Percentiles rank a stretch among this genome's conserved stretches.
These are phyloP conservation scores for Bolboschoenus planiculmis DNA, from an alignment of 176 grass and related monocot species.

Conservation along the genomic window DNA sequence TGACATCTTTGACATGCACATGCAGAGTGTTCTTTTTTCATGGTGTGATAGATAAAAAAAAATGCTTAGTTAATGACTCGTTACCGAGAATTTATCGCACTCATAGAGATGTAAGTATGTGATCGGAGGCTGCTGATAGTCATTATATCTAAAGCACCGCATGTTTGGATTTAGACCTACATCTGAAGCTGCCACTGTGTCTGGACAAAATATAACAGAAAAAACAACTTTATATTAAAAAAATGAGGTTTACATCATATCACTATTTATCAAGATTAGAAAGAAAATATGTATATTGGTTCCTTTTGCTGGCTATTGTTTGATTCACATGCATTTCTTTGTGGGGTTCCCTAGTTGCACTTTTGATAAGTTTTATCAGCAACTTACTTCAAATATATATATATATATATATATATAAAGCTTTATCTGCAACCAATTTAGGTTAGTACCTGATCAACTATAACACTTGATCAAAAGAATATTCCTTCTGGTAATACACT, in stretches of 20 bases:
- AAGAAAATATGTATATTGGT: not conserved
- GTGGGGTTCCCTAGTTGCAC: not conserved
- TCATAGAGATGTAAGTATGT: constrained; percentile 51
- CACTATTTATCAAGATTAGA: not conserved
- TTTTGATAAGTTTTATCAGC: not conserved
- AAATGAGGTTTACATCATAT: not conserved
- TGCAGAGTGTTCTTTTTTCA: not conserved
- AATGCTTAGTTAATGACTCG: not conserved
- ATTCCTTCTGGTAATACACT: not conserved
- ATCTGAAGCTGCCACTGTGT: constrained; percentile 39
- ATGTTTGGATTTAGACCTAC: constrained; percentile 41
- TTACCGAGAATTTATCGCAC: constrained; percentile 53
- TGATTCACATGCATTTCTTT: not conserved
- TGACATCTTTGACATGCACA: not conserved
- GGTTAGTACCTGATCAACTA: not conserved
- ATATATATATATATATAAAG: too few species aligned
- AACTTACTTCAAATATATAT: too few species aligned
- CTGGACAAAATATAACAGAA: constrained; percentile 18
- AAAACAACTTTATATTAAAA: not conserved
- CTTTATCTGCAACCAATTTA: not conserved
- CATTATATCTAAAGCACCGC: constrained; percentile 31
- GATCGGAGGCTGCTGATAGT: constrained; percentile 13
- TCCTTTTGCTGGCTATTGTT: not conserved
- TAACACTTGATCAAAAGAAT: not conserved
- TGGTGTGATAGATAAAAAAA: not conserved